Evolutionary conservation across 495 filamentous ascomycete species (phyloP), one percentile per base, ranked within the genome.

Genomic region (Aspergillus coremiiformis): DNA sequence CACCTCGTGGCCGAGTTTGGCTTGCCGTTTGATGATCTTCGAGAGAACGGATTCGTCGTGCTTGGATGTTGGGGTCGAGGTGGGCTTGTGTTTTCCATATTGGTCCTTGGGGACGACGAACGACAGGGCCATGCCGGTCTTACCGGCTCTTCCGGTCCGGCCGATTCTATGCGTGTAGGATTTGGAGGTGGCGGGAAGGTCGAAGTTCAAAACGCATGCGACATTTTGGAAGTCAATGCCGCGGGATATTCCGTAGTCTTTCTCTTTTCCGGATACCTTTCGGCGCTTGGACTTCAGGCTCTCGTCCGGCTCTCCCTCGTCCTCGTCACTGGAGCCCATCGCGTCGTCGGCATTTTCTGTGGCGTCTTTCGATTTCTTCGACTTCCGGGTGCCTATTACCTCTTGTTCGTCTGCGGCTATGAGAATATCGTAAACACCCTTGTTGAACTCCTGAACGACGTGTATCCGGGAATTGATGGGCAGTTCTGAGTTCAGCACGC

Each of bases 191-290:
- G 81, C 79, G 0, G 93, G 94, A 33, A 97, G 82, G 67, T 99
- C 93, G 60, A 97, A 97, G 76, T 99, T 99, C 57, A 99, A 80
- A 19, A 99, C 89, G 53, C 86, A 89, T 20, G 91, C 84, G 47
- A 97, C 89, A 67, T 96, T 88, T 55, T 89, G 84, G 77, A 99
- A 99, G 68, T 99, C 93, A 66, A 96, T 93, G 39, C 90, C 90
- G 55, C 93, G 85, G 12, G 92, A 90, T 27, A 97, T 80, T 27
- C 91, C 89, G 62, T 91, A 97, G 60, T 97, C 93, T 64, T 87
- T 86, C 58, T 91, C 84, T 41, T 78, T 77, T 44, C 72, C 74
- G 14, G 71, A 64, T 46, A 76, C 67, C 59, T 83, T 88, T 54
- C 75, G 75, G 53, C 82, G 84, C 64, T 89, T 90, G 20, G 45